These are phyloP conservation scores for Solanum hybrid DNA, from an alignment of 305 asterid genomes.

Conservation along the genomic window DNA sequence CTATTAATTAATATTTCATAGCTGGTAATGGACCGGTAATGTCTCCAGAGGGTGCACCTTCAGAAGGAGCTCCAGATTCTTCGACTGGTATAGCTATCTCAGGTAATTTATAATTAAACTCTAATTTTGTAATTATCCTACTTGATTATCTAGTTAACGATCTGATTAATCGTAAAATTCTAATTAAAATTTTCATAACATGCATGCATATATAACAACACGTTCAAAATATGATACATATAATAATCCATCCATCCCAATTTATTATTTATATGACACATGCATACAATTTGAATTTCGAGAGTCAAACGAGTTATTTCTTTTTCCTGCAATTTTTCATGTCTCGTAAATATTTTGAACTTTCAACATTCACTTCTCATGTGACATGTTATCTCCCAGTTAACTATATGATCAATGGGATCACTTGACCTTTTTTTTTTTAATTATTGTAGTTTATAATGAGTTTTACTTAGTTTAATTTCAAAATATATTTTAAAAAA, in stretches of 20 bases:
- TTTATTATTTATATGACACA: background rate
- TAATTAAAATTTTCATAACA: background rate
- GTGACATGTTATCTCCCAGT: background rate
- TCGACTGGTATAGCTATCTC: constrained; percentile 25
- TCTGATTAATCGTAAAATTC: background rate
- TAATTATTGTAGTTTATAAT: background rate
- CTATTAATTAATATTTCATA: constrained; percentile 4
- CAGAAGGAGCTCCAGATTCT: constrained; percentile 25
- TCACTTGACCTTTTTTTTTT: background rate
- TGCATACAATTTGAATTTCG: background rate
- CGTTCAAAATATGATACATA: background rate
- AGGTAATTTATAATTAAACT: constrained; percentile 22
- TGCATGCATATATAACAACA: background rate
- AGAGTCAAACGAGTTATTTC: background rate
- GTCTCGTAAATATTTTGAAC: background rate
- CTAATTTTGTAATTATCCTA: background rate
- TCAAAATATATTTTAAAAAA: too few species aligned
- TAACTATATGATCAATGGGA: background rate
- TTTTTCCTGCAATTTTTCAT: background rate
- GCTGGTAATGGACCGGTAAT: constrained; percentile 48
- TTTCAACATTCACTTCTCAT: background rate
- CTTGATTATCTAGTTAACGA: background rate
- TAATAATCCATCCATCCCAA: background rate
- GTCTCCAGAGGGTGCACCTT: constrained; percentile 42
- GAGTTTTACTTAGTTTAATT: background rate